Evolutionary conservation across 78 protist species (phyloP), one percentile per base, ranked within the genome.

Genomic region (Creolimax fragrantissima): DNA sequence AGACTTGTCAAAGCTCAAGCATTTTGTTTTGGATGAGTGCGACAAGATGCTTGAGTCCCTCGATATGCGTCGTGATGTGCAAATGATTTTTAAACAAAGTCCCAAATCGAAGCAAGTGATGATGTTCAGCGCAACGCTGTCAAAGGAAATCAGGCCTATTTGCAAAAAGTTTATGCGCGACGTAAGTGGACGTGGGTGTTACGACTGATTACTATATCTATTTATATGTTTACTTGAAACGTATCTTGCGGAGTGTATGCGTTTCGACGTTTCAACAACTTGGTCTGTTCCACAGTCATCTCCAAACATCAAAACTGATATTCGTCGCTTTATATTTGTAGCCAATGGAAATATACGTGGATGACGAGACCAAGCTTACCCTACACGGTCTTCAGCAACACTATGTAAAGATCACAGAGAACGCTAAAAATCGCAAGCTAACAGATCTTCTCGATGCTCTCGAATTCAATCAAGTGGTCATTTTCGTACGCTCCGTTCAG

Each of bases 121-220:
- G 99, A 99, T 99, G 99, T 99, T 98, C 95, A 95, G 99, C n/a
- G 99, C 99, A 4, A 99, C 99, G n/a, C 95, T 99, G 44, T 3
- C 95, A 35, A 81, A 96, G 43, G 96, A 94, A 36, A 92, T 96
- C 47, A 85, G 97, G 24, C 83, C 94, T 32, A 84, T 96, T 35
- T 96, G 98, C 96, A 95, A 90, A 95, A 95, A 96, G 93, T 99
- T 98, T 93, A 97, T 98, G 98, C 5, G 89, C 81, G 92, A 96
- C 86, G 96, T 94, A 91, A 32, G 94, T 45, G 0, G 3, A 2
- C 11, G 44, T 4, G 7, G 44, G 2, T 6, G 7, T 32, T 32
- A n/a, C 32, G 32, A 66, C 32, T 32, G 32, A n/a, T 32, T 32
- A n/a, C 43, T 32, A 32, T 66, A n/a, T 32, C 81, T 32, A 66